Conservation (phyloP, 768 basidiomycete genomes). For the Psilocybe cubensis region DNA sequence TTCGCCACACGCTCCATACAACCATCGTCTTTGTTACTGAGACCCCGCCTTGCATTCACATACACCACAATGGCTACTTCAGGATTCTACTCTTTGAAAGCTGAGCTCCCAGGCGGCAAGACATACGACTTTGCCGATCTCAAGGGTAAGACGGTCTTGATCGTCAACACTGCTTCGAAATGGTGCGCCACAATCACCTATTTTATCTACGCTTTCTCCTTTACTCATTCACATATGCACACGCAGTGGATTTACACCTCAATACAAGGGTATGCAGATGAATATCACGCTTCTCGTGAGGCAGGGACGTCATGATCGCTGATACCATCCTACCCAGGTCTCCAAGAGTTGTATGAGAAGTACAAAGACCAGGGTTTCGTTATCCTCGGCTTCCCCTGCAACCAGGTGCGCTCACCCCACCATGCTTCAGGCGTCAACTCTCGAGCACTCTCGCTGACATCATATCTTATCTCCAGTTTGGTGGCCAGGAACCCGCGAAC, state of each 20-base stretch:
- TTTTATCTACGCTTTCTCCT: background rate
- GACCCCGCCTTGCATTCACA: conserved; percentile 8
- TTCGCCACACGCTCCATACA: background rate
- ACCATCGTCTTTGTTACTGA: background rate
- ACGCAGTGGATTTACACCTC: conserved; percentile 79
- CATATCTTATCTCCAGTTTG: conserved; percentile 55
- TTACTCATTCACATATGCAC: no score
- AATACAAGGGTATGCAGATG: conserved; percentile 60
- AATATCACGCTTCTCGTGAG: background rate
- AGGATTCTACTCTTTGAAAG: conserved; percentile 71
- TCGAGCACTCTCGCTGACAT: background rate
- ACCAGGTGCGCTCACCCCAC: conserved; percentile 59
- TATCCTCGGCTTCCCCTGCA: conserved; percentile 91
- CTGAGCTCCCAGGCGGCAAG: conserved; percentile 59
- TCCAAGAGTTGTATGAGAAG: conserved; percentile 81
- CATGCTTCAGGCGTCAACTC: background rate
- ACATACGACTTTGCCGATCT: conserved; percentile 67
- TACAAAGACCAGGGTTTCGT: conserved; percentile 77
- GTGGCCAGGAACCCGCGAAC: conserved; percentile 81
- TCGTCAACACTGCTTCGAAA: conserved; percentile 79
- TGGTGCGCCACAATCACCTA: conserved; percentile 49
- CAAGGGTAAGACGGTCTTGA: conserved; percentile 76
- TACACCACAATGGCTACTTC: conserved; percentile 36
- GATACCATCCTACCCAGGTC: conserved; percentile 44
- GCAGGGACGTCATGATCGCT: background rate